These are phyloP conservation scores for Colletotrichum chlorophyti DNA, from an alignment of 2,329 filamentous ascomycete species.

Conservation along the genomic window DNA sequence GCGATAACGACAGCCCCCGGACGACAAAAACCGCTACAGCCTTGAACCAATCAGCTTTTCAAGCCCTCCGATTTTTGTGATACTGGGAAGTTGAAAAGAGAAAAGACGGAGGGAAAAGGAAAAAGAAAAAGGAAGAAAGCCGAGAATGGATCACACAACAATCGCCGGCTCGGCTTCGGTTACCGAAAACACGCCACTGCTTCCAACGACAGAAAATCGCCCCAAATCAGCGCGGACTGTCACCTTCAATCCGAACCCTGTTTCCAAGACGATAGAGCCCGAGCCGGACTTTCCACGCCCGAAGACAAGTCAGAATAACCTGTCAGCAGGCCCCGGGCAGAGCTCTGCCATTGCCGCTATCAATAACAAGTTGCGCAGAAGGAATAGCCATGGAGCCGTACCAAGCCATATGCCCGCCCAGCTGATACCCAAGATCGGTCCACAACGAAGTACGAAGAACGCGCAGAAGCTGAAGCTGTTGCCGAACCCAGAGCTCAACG, in stretches of 20 bases:
- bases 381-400: slow-evolving; percentile 77
- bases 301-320: slow-evolving; percentile 38
- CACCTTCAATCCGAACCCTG: slow-evolving; percentile 77
- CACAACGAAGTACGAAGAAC: slow-evolving; percentile 93
- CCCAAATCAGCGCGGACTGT: slow-evolving; percentile 67
- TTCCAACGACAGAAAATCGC: slow-evolving; percentile 42
- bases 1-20: slow-evolving; percentile 19
- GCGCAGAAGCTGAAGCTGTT: slow-evolving; percentile 97
- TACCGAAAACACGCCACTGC: slow-evolving; percentile 44
- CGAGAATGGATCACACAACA: slow-evolving; percentile 30
- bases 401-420: slow-evolving; percentile 44
- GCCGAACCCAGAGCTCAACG: slow-evolving; percentile 84
- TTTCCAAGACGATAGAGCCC: slow-evolving; percentile 66
- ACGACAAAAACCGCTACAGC: neutral
- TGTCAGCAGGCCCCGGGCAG: slow-evolving; percentile 42
- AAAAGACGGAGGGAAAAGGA: neutral
- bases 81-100: slow-evolving; percentile 15
- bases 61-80: too few relatives aligned
- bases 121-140: neutral
- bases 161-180: slow-evolving; percentile 20
- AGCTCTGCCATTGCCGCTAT: slow-evolving; percentile 72
- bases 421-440: slow-evolving; percentile 77
- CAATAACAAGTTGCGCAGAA: slow-evolving; percentile 85
- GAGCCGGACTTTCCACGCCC: slow-evolving; percentile 41
- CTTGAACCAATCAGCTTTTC: too few relatives aligned